Evolutionary conservation across 495 filamentous ascomycete species (phyloP), one percentile per base, ranked within the genome.

Genomic region (Penicillium robsamsonii): DNA sequence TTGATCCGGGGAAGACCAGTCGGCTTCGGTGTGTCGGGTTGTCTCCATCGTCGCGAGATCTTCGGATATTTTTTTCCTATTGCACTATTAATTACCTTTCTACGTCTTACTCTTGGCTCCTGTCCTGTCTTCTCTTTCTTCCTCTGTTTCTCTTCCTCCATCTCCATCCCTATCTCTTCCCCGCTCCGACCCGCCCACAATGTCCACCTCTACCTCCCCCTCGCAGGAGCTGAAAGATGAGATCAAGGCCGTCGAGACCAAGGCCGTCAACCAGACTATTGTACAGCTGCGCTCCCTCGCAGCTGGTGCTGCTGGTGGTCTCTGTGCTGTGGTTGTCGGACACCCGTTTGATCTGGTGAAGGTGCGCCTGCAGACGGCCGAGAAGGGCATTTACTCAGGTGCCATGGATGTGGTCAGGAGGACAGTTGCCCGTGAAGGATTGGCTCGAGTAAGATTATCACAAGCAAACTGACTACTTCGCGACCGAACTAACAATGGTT

Each of bases 321-420:
- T 97, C 30, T 97, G 89, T 74, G 93, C 94, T 27, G 95, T 97
- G 41, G 62, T 98, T 20, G 86, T 93, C 59, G 94, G 94, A 41
- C 95, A 97, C 74, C 94, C 94, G 8, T 98, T 98, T 67, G 94
- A 98, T 67, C 78, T 98, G 57, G 93, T 97, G 66, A 98, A 98
- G 75, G 94, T 98, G 55, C 89, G 95, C 37, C 70, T 98, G 70
- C 94, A 98, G 79, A 98, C 94, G 1, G 91, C 94, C 17, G 91
- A 96, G 74, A 89, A 85, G 76, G 95, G 94, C 12, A 88, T 96
- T 44, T 97, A 98, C 72, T 85, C 78, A 12, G 85, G 88, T 31
- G 94, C 95, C 8, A 82, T 97, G 59, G 95, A 98, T 77, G 92
- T 96, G 6, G 92, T 96, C 59, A 75, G 81, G 69, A 95, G 85